Evolutionary conservation across 2,329 filamentous ascomycete genomes (phyloP), one percentile per base, ranked within the genome.

Genomic region (Colletotrichum noveboracense): DNA sequence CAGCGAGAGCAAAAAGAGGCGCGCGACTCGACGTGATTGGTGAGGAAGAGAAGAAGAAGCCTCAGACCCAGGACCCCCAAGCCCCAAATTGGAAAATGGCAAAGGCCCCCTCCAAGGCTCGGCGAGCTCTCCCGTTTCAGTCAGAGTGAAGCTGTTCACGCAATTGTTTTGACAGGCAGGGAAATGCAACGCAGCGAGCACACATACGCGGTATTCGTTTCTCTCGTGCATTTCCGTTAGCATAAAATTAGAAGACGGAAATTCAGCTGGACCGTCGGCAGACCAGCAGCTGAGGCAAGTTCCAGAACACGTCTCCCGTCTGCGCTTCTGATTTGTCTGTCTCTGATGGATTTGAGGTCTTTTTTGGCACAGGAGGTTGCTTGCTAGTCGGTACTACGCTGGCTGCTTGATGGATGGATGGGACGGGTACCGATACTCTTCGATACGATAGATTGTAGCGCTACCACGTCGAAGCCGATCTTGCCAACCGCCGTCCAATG

Each of bases 71-170:
- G 36, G 36, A 9, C 16, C 38, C 36, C 38, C 38, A 43, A 43
- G 38, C 38, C 38, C 38, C 38, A 43, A 43, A 43, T 43, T 43
- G 65, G 30, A 67, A 34, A 55, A 66, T 16, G 13, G 43, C 65
- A 43, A 10, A 43, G 38, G 38, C 65, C 65, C 38, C 55, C 43
- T 36, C 14, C 43, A 28, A 43, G 36, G 36, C 66, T 69, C 66
- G 66, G 66, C 48, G 52, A 61, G 52, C 55, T 60, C 66, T 60
- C 55, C 66, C 55, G 66, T 71, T 75, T 75, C 72, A 71, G 72
- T 61, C 68, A 67, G 55, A 71, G 68, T 66, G 72, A 75, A 61
- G 52, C 52, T 32, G 55, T 32, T 72, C 48, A 21, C 30, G 18
- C 18, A 38, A 62, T 71, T 26, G 36, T 72, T 36, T 43, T 66